Evolutionary conservation across 2,329 filamentous ascomycete species (phyloP).

Genomic region (Corniculantispora saksenae): DNA sequence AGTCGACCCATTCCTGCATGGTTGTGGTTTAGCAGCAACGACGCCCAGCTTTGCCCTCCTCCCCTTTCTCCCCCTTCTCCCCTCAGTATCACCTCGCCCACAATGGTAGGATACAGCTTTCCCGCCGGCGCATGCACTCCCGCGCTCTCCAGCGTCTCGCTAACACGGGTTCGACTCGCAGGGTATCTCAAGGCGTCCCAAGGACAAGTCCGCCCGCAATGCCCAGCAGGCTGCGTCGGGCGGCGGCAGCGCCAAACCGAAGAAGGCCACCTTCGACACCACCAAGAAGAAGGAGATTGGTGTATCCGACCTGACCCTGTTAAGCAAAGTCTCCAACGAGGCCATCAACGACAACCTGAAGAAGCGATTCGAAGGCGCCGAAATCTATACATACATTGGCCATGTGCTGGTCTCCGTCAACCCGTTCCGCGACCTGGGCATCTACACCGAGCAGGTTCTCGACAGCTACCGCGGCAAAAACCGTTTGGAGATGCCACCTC

Average conservation of each 20-base stretch:
- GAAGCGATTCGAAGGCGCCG: slow-evolving; percentile 93
- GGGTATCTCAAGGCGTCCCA: slow-evolving; percentile 44
- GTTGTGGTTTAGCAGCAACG: slow-evolving; percentile 1
- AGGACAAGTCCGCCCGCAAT: slow-evolving; percentile 39
- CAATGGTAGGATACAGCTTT: slow-evolving; percentile 16
- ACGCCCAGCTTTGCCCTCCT: not conserved
- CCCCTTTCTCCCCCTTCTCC: not conserved
- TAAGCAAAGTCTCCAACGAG: slow-evolving; percentile 98
- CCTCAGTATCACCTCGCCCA: slow-evolving; percentile 11
- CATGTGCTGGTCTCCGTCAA: slow-evolving; percentile 99
- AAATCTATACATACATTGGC: slow-evolving; percentile 99
- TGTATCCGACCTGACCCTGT: slow-evolving; percentile 93
- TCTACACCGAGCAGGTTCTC: slow-evolving; percentile 93
- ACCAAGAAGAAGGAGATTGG: slow-evolving; percentile 99
- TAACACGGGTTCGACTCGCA: slow-evolving; percentile 20
- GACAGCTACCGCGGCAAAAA: slow-evolving; percentile 97
- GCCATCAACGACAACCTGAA: slow-evolving; percentile 99
- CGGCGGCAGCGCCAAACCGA: slow-evolving; percentile 64
- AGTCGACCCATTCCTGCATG: slow-evolving; percentile 9
- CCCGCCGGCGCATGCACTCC: slow-evolving; percentile 4
- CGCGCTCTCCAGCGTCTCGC: not conserved
- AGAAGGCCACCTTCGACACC: slow-evolving; percentile 93
- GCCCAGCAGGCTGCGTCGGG: slow-evolving; percentile 43
- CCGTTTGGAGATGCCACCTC: slow-evolving; percentile 88
- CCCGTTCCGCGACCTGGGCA: slow-evolving; percentile 93